Evolutionary conservation across 2,329 filamentous ascomycete genomes (phyloP), one percentile per base, ranked within the genome.

Genomic region (Drechslerella coelobrocha): DNA sequence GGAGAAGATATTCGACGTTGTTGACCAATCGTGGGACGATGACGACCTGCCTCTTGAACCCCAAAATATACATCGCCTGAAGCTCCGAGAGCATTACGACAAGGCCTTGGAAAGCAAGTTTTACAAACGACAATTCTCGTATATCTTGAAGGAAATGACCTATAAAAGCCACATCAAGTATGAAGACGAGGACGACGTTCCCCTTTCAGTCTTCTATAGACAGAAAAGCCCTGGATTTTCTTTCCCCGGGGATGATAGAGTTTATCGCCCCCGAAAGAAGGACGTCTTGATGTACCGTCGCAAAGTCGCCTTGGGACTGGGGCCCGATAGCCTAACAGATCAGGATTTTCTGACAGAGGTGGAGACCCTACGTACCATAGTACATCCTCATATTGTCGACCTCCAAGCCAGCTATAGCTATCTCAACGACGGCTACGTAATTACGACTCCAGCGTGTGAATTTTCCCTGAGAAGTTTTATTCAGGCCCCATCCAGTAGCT

Each of bases 11-110:
- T 91, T 91, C 75, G 85, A 85, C 34, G 82, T 89, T 56, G 85
- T 91, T 60, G 88, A 91, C 78, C 85, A 89, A 76, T 88, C 86
- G 19, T 90, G 88, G 88, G 87, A 89, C 74, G 89, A 92, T 75
- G 83, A 85, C 56, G 89, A 92, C 78, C 81, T 92, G 48, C 89
- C 89, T 6, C 82, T 91, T 43, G 81, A 86, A 7, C 80, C 84
- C 52, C 85, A 89, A 54, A 84, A 88, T 72, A 84, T 91, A 45
- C 83, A 84, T 73, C 84, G 84, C 43, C 82, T 91, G 14, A 81
- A 83, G 27, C 80, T 90, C 50, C 85, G 86, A 0, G 82, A 84
- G 23, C 79, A 81, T 23, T 84, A 82, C 56, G 85, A 90, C 76
- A 84, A 86, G 71, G 83, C 82, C 60, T 76, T 88, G n/a, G 87